A percentile compares a stretch with the other conserved stretches of the same genome.
Evolutionary conservation across 2,329 filamentous ascomycete species (phyloP).

Genomic region (Ophiostoma angusticollis): DNA sequence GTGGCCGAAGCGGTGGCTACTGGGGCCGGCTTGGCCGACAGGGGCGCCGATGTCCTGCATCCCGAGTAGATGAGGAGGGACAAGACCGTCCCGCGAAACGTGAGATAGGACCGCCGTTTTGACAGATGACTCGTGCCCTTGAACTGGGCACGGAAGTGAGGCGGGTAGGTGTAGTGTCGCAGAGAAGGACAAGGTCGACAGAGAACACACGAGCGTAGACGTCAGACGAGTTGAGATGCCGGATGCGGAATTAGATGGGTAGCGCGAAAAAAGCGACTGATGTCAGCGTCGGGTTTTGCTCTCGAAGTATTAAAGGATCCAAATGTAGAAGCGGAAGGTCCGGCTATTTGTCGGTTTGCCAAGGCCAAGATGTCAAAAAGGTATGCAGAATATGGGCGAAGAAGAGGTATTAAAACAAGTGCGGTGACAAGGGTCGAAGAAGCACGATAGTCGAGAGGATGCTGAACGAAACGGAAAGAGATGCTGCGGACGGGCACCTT

Average conservation of each 20-base stretch:
- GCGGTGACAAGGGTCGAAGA: not conserved
- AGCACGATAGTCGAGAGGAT: not conserved
- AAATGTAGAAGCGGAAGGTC: too few species aligned
- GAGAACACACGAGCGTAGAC: too few species aligned
- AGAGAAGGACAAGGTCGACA: constrained; percentile 21
- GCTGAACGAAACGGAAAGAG: not conserved
- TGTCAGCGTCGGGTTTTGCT: not conserved
- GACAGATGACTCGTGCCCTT: constrained; percentile 47
- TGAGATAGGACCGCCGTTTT: constrained; percentile 75
- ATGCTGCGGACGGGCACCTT: too few species aligned
- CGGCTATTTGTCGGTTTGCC: too few species aligned
- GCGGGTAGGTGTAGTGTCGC: constrained; percentile 16
- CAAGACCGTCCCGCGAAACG: constrained; percentile 67
- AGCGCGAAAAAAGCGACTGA: not conserved
- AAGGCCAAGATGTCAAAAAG: too few species aligned
- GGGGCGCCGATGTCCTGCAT: constrained; percentile 79
- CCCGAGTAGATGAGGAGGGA: constrained; percentile 74
- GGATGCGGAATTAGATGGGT: too few species aligned
- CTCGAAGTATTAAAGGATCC: not conserved
- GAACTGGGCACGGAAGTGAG: constrained; percentile 32
- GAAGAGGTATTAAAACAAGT: not conserved
- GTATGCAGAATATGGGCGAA: not conserved
- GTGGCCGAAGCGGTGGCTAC: constrained; percentile 52
- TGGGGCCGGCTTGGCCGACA: constrained; percentile 41
- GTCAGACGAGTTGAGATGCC: too few species aligned